Conservation (phyloP, 768 basidiomycete species). For the Kwoniella botswanensis region DNA sequence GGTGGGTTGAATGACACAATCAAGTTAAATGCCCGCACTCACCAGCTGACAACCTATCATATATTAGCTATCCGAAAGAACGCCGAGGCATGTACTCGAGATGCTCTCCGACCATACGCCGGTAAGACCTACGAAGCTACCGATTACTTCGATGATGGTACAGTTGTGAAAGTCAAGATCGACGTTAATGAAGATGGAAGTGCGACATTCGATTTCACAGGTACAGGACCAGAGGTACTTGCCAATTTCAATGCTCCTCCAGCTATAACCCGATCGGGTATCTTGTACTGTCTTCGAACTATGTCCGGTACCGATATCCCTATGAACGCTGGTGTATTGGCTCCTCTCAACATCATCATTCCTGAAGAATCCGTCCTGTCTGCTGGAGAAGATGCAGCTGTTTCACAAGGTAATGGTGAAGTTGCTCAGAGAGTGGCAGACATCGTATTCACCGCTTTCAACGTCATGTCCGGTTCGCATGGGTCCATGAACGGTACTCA, state of each 20-base stretch:
- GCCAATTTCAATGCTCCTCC: constrained; percentile 54
- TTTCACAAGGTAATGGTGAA: constrained; percentile 60
- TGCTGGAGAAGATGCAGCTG: constrained; percentile 83
- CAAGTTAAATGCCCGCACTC: not conserved
- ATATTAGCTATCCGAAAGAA: constrained; percentile 70
- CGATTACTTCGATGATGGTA: constrained; percentile 67
- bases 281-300: constrained; percentile 51
- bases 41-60: not conserved
- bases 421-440: constrained; percentile 92
- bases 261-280: constrained; percentile 45
- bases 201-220: constrained; percentile 79
- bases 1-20: constrained; percentile 1
- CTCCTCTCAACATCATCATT: constrained; percentile 68
- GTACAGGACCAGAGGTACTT: constrained; percentile 49
- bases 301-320: constrained; percentile 50
- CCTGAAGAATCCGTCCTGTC: constrained; percentile 76
- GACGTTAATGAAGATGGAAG: constrained; percentile 77
- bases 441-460: constrained; percentile 89
- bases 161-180: constrained; percentile 65
- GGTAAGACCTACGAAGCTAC: constrained; percentile 65
- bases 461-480: constrained; percentile 54
- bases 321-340: constrained; percentile 47
- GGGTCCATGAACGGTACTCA: constrained; percentile 33
- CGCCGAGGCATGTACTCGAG: constrained; percentile 82
- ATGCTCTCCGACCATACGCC: constrained; percentile 69